These are phyloP conservation scores for Psilocybe cubensis DNA, from an alignment of 768 basidiomycete species.

Conservation along the genomic window DNA sequence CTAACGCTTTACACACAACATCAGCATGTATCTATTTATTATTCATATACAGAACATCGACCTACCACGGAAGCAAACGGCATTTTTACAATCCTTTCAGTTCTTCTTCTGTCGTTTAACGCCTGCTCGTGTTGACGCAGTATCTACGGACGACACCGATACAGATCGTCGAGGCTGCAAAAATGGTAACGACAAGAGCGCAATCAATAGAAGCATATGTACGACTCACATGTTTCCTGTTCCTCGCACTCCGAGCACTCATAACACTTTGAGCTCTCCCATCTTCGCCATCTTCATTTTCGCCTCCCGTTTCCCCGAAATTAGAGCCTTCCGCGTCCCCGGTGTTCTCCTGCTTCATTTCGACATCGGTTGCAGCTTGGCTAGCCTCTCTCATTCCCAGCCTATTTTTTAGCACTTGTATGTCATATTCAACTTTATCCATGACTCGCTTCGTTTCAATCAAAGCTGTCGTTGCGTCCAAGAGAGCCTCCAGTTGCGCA, in stretches of 20 bases:
- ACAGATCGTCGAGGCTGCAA: slow-evolving; percentile 63
- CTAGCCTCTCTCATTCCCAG: slow-evolving; percentile 52
- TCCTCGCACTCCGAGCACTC: slow-evolving; percentile 57
- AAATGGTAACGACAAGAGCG: neutral
- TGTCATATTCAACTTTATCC: slow-evolving; percentile 88
- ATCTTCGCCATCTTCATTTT: slow-evolving; percentile 45
- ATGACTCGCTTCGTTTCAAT: slow-evolving; percentile 90
- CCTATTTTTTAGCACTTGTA: slow-evolving; percentile 68
- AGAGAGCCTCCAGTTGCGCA: slow-evolving; percentile 69
- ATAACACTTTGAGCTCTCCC: slow-evolving; percentile 69
- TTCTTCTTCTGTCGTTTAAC: slow-evolving; percentile 63
- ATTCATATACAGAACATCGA: slow-evolving; percentile 13
- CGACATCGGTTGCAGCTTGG: slow-evolving; percentile 40
- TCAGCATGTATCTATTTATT: slow-evolving; percentile 24
- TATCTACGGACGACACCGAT: slow-evolving; percentile 79
- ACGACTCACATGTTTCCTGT: slow-evolving; percentile 61
- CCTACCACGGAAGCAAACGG: slow-evolving; percentile 3
- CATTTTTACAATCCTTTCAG: slow-evolving; percentile 31
- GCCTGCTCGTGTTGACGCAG: slow-evolving; percentile 52
- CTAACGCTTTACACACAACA: slow-evolving; percentile 5
- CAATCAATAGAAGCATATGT: neutral
- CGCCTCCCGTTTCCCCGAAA: slow-evolving; percentile 33
- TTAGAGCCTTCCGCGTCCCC: slow-evolving; percentile 27
- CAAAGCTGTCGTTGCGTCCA: slow-evolving; percentile 72
- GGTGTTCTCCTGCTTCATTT: slow-evolving; percentile 37